Percentiles rank a stretch among this genome's conserved stretches.
Conservation (phyloP, 352 stramenopile species). For the Globisporangium sylvaticum region DNA sequence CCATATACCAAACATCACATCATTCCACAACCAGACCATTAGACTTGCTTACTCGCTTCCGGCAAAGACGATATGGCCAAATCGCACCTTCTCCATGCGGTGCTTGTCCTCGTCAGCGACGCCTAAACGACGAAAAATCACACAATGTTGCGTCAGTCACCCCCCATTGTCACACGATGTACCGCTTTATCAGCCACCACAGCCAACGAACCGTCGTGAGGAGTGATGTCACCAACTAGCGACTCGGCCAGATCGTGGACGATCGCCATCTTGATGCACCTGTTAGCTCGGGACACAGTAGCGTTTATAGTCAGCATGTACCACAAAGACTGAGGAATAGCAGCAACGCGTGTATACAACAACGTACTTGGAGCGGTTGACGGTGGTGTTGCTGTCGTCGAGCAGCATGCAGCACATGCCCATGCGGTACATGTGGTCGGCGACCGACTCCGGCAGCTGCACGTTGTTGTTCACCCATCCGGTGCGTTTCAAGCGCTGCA, state of each 20-base stretch:
- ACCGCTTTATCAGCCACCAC: too few relatives aligned
- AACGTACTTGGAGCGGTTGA: constrained; percentile 60
- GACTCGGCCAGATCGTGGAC: constrained; percentile 92
- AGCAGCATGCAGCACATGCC: constrained; percentile 89
- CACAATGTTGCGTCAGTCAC: too few relatives aligned
- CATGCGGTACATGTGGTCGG: constrained; percentile 94
- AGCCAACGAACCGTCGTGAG: constrained; percentile 89
- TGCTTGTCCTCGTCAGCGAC: constrained; percentile 90
- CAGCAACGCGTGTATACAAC: not conserved
- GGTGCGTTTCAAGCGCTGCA: constrained; percentile 85
- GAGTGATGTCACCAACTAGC: constrained; percentile 92
- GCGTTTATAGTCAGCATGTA: too few relatives aligned
- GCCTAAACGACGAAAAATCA: too few relatives aligned
- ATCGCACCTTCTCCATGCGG: constrained; percentile 78
- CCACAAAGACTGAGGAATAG: not conserved
- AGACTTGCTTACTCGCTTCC: too few relatives aligned
- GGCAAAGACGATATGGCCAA: too few relatives aligned
- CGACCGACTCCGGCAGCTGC: constrained; percentile 85
- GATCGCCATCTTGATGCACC: constrained; percentile 90
- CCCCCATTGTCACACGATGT: too few relatives aligned
- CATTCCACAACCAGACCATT: too few relatives aligned
- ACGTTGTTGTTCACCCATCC: constrained; percentile 93
- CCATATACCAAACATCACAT: too few relatives aligned
- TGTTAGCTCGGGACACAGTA: too few relatives aligned
- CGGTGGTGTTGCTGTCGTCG: constrained; percentile 58